phyloP scores from a whole-genome alignment of 179 eudicot genomes.

The Silene vulgaris region DNA sequence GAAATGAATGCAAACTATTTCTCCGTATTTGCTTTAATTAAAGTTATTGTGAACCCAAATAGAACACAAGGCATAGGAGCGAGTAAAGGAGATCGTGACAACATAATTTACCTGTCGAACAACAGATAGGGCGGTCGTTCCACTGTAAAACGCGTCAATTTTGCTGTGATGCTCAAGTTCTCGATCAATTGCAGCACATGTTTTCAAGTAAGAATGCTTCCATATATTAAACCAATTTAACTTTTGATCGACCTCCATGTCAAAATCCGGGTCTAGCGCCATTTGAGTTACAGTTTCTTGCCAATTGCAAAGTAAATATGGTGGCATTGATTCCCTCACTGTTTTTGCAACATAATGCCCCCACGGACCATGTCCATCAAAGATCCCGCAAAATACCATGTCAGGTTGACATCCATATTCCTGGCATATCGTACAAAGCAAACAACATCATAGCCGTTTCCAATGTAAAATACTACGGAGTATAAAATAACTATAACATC shows the following conservation, averaged over 20 bases:
- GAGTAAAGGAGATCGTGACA: conserved; percentile 5
- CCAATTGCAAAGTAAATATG: conserved; percentile 57
- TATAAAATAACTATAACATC: too few species aligned
- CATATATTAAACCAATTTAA: conserved; percentile 52
- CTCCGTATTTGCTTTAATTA: too few species aligned
- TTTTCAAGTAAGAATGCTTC: conserved; percentile 67
- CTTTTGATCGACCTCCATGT: conserved; percentile 38
- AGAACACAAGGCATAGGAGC: not conserved
- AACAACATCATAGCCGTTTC: not conserved
- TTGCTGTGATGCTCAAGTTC: conserved; percentile 58
- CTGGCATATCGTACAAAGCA: conserved; percentile 30
- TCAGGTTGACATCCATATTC: conserved; percentile 73
- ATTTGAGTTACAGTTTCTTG: conserved; percentile 48
- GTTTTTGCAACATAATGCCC: conserved; percentile 68
- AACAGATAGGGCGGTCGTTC: conserved; percentile 78
- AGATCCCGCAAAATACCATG: conserved; percentile 70
- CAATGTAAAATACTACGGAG: not conserved
- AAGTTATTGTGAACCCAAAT: too few species aligned
- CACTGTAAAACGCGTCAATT: conserved; percentile 70
- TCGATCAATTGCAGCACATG: conserved; percentile 76
- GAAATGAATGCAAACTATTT: too few species aligned
- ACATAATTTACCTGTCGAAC: conserved; percentile 68
- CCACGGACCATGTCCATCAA: conserved; percentile 85
- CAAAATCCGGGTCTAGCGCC: conserved; percentile 41
- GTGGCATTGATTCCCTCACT: conserved; percentile 66